Evolutionary conservation across 441 rosid species (phyloP).

Genomic region (Croton setiger): DNA sequence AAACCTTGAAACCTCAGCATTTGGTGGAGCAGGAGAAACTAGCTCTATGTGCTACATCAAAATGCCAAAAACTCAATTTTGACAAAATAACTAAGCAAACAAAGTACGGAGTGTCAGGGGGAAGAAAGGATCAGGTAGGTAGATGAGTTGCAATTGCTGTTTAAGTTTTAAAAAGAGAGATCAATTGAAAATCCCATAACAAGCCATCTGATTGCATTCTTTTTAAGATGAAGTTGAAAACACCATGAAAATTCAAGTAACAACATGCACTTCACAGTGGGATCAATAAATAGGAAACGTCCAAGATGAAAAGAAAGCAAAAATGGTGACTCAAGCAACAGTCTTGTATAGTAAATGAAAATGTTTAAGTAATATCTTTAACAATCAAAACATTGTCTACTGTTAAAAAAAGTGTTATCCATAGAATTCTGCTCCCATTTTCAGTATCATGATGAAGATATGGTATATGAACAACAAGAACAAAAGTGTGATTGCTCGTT

Average conservation of each 20-base stretch:
- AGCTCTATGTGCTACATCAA: slow-evolving; percentile 84
- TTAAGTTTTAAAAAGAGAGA: background rate
- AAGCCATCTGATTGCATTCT: background rate
- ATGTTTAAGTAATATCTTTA: background rate
- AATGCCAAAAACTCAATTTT: slow-evolving; percentile 10
- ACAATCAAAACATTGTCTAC: background rate
- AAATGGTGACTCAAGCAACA: background rate
- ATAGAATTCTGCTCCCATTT: background rate
- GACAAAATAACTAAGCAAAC: slow-evolving; percentile 3
- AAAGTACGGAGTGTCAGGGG: slow-evolving; percentile 3
- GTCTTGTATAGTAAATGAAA: background rate
- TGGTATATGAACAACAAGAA: background rate
- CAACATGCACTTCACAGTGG: background rate
- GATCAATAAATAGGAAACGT: background rate
- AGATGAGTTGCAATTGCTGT: background rate
- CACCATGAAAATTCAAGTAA: background rate
- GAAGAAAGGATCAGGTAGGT: background rate
- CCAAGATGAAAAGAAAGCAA: background rate
- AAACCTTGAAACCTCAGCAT: slow-evolving; percentile 59
- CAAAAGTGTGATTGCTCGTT: background rate
- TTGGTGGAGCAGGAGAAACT: slow-evolving; percentile 69
- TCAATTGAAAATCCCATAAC: background rate
- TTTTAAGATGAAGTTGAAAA: background rate
- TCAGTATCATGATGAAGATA: background rate
- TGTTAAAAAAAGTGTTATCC: background rate